Evolutionary conservation across 1,139 yeast species (phyloP).

Genomic region (Lodderomyces pseudojiufengensis): DNA sequence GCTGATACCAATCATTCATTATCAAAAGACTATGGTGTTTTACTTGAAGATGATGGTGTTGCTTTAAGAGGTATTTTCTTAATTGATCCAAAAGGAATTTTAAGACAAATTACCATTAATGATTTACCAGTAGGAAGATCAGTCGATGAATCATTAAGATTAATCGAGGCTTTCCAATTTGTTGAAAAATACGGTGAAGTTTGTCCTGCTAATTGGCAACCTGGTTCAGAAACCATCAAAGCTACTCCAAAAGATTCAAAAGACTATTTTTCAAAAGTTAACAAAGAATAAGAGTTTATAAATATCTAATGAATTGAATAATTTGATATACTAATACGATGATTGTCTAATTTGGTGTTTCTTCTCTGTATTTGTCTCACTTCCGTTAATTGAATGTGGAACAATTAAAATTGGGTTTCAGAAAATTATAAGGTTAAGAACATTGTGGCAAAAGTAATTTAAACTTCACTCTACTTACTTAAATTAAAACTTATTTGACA

Average conservation of each 20-base stretch:
- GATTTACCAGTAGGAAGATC: slow-evolving; percentile 99
- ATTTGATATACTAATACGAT: too few species aligned
- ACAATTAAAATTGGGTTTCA: too few species aligned
- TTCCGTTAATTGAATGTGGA: not conserved
- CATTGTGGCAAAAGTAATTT: too few species aligned
- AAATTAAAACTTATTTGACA: too few species aligned
- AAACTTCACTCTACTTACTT: too few species aligned
- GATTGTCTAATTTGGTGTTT: too few species aligned
- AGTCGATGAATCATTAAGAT: slow-evolving; percentile 95
- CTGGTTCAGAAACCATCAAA: slow-evolving; percentile 93
- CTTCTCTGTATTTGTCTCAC: too few species aligned
- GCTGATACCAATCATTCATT: slow-evolving; percentile 97
- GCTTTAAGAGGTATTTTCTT: slow-evolving; percentile 97
- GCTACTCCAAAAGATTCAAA: slow-evolving; percentile 80
- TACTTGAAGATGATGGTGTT: slow-evolving; percentile 91
- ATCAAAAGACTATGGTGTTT: slow-evolving; percentile 94
- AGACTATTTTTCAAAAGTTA: slow-evolving; percentile 70
- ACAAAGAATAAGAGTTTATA: too few species aligned
- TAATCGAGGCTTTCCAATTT: slow-evolving; percentile 98
- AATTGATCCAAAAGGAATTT: slow-evolving; percentile 91
- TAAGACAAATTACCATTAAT: slow-evolving; percentile 96
- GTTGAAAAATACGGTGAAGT: slow-evolving; percentile 98
- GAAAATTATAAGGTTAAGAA: too few species aligned
- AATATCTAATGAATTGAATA: too few species aligned
- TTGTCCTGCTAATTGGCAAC: slow-evolving; percentile 99